Percentiles rank a stretch among this genome's conserved stretches.
Conservation (phyloP, 495 filamentous ascomycete genomes). For the Tetracladium setigerum region DNA sequence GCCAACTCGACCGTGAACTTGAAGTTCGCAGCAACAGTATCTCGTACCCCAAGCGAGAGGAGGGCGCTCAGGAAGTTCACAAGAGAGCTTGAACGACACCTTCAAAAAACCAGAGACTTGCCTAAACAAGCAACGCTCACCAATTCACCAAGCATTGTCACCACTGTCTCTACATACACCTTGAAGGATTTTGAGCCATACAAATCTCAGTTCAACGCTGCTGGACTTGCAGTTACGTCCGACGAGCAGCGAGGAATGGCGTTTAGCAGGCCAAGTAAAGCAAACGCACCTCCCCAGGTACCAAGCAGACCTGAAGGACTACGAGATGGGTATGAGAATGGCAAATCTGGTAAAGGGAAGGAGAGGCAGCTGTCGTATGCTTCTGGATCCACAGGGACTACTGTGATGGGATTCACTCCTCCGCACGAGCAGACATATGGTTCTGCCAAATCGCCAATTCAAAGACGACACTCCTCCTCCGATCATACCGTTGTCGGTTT, state of each 20-base stretch:
- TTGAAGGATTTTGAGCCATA: slow-evolving; percentile 38
- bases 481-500: slow-evolving; percentile 20
- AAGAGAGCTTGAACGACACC: slow-evolving; percentile 34
- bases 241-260: slow-evolving; percentile 27
- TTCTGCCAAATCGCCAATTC: background rate
- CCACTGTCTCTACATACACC: slow-evolving; percentile 32
- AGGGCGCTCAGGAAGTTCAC: slow-evolving; percentile 32
- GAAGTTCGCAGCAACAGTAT: too few relatives aligned
- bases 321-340: background rate
- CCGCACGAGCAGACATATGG: slow-evolving; percentile 11
- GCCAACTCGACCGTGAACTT: too few relatives aligned
- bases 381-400: slow-evolving; percentile 13
- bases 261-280: background rate
- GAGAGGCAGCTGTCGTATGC: slow-evolving; percentile 6
- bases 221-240: slow-evolving; percentile 43
- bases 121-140: slow-evolving; percentile 10
- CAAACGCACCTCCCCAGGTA: slow-evolving; percentile 2
- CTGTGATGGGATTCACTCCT: slow-evolving; percentile 17
- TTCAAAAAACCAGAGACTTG: slow-evolving; percentile 20
- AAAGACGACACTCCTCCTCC: background rate
- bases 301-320: slow-evolving; percentile 5
- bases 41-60: slow-evolving; percentile 30
- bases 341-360: background rate
- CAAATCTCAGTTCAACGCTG: slow-evolving; percentile 33
- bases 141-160: slow-evolving; percentile 23